Conservation (phyloP, 768 basidiomycete genomes). For the Leccinum boreale region DNA sequence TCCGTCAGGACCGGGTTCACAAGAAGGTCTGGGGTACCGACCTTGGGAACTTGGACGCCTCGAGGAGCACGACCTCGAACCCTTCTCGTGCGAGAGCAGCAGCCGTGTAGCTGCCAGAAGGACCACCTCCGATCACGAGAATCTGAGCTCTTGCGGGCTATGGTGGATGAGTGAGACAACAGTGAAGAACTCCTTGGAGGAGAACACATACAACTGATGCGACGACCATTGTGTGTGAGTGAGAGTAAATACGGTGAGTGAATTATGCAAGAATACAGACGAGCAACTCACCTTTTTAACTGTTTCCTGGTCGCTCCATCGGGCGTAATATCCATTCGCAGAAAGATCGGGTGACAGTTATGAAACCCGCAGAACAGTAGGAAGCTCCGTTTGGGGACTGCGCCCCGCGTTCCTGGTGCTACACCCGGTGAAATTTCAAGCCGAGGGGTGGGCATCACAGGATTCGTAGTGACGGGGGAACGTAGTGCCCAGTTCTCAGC, state of each 20-base stretch:
- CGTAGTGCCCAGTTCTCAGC: background rate
- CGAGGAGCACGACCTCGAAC: conserved; percentile 6
- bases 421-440: background rate
- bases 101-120: conserved; percentile 10
- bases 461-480: background rate
- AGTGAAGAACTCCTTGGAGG: background rate
- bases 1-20: background rate
- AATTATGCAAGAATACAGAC: background rate
- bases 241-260: background rate
- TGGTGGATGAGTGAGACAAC: background rate
- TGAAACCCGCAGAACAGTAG: background rate
- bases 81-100: conserved; percentile 10
- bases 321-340: background rate
- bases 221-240: background rate
- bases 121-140: conserved; percentile 13
- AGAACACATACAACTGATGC: background rate
- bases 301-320: background rate
- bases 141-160: conserved; percentile 2
- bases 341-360: background rate
- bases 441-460: background rate
- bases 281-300: background rate
- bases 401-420: background rate
- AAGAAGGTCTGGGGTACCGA: background rate
- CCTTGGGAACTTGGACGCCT: conserved; percentile 13
- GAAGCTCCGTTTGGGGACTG: background rate